Evolutionary conservation across 192 early-diverging fungal species (phyloP), one percentile per base, ranked within the genome.

Genomic region (Funneliformis mosseae): DNA sequence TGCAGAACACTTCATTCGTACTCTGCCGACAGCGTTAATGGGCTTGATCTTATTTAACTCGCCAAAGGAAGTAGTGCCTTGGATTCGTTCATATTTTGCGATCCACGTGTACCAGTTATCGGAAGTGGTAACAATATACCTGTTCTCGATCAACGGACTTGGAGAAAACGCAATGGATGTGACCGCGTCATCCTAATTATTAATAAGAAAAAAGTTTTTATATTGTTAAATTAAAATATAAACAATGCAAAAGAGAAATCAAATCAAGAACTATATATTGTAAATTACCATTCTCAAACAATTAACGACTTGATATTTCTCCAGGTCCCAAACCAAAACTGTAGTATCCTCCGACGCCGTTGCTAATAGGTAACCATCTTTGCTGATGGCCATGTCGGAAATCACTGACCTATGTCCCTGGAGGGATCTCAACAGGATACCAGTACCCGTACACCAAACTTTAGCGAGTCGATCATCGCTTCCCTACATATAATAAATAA

Each of bases 1-100:
- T 0, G 91, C 90, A 11, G 92, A 88, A 61, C 90, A 90, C 38
- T 83, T 83, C 8, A 83, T 41, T 63, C 83, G 80, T 38, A 39
- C 38, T 21, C 67, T 69, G 8, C 67, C 33, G 8, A 39, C 33
- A 38, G 67, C 67, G 38, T 39, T 69, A 8, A 41, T 11, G 10
- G 27, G 67, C 41, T 69, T 39, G 8, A 39, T 39, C 18, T 69
- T 69, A 42, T 16, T 55, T 55, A 55, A 21, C 18, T 55, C 50
- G 21, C 50, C 50, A n/a, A 55, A 55, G 18, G 50, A 55, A 2
- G 50, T 55, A 6, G 5, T 16, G 16, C 50, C 16, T 55, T 55
- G 14, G 0, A 55, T 18, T 5, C 50, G 50, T 55, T 55, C 50
- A 16, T 55, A 55, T 55, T 55, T 55, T 6, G 50, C 50, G 0